Conservation (phyloP, 2,329 filamentous ascomycete genomes). For the Alternaria viburni region DNA sequence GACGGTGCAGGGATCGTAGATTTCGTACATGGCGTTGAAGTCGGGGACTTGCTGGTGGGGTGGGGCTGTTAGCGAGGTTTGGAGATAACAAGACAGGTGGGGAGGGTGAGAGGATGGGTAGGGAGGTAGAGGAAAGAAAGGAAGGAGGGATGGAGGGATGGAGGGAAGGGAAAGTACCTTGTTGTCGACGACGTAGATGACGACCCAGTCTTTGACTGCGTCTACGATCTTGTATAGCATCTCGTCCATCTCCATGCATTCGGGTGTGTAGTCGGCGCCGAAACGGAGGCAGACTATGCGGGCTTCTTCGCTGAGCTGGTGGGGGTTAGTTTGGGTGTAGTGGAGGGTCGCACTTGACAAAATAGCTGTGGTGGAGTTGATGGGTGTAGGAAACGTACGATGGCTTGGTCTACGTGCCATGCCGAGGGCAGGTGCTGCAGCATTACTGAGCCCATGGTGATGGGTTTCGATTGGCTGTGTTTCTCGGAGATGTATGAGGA, state of each 20-base stretch:
- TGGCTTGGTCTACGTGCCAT: conserved; percentile 98
- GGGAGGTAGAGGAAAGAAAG: neutral
- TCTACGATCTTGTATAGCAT: conserved; percentile 30
- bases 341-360: conserved; percentile 46
- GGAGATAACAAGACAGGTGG: neutral
- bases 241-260: conserved; percentile 55
- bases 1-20: conserved; percentile 87
- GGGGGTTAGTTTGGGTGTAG: neutral
- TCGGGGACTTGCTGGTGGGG: conserved; percentile 64
- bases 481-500: neutral
- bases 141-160: neutral
- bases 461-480: neutral
- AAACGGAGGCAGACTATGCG: conserved; percentile 89
- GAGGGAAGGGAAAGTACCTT: conserved; percentile 50
- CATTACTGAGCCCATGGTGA: conserved; percentile 76
- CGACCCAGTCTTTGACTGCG: conserved; percentile 81
- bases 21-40: conserved; percentile 91
- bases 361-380: neutral
- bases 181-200: conserved; percentile 85
- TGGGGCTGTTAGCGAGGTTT: neutral
- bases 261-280: conserved; percentile 78
- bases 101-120: neutral
- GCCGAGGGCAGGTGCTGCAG: conserved; percentile 86
- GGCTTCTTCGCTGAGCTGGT: conserved; percentile 69
- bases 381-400: conserved; percentile 47